phyloP scores from a whole-genome alignment of 129 eudicot species.

The Logfia minima region DNA sequence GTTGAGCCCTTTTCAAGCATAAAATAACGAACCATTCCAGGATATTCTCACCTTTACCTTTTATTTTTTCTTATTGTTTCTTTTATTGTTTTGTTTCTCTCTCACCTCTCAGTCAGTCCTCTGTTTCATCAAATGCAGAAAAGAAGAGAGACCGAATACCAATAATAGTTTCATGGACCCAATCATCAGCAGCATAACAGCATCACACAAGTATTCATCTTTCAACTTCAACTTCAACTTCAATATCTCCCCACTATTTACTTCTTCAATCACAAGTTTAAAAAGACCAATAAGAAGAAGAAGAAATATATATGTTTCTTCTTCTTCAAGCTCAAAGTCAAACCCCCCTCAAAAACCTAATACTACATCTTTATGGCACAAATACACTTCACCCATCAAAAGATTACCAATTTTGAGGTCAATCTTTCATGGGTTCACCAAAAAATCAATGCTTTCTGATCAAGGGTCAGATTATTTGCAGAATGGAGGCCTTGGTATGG shows the following conservation, averaged over 20 bases:
- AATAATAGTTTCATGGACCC: constrained; percentile 41
- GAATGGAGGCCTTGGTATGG: constrained; percentile 72
- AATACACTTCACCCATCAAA: constrained; percentile 25
- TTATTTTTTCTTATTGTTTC: not conserved
- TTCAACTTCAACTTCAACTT: not conserved
- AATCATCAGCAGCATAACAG: constrained; percentile 20
- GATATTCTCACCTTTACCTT: constrained; percentile 18
- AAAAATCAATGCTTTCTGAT: not conserved
- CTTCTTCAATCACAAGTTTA: constrained; percentile 16
- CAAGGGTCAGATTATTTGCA: constrained; percentile 27
- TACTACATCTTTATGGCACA: constrained; percentile 39
- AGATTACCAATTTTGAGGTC: constrained; percentile 45
- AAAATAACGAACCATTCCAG: constrained; percentile 29
- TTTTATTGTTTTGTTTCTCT: not conserved
- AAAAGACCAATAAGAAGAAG: constrained; percentile 24
- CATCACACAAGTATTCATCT: constrained; percentile 20
- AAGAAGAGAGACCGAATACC: not conserved
- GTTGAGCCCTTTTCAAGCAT: constrained; percentile 19
- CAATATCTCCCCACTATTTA: not conserved
- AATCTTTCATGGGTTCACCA: constrained; percentile 30
- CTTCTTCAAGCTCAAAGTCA: constrained; percentile 17
- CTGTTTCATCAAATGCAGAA: constrained; percentile 44
- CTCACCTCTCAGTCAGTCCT: not conserved
- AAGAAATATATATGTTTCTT: constrained; percentile 20
- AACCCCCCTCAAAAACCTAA: constrained; percentile 37